Conservation (phyloP, 192 early-diverging fungal species). For the Entomortierella beljakovae region DNA sequence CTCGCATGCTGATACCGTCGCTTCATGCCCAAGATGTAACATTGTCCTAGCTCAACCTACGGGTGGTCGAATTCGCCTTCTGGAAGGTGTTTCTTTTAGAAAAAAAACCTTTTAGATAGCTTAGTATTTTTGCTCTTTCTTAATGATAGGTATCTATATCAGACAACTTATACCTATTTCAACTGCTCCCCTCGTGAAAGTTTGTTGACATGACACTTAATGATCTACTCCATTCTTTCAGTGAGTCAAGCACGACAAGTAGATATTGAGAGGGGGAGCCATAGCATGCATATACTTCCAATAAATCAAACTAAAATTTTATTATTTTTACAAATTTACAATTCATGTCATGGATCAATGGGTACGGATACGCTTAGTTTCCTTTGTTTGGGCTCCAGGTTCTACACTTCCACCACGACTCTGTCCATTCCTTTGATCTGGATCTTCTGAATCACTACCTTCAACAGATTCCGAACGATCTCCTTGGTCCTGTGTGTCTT, state of each 20-base stretch:
- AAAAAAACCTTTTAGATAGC: too few species aligned
- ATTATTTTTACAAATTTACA: neutral
- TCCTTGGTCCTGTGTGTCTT: neutral
- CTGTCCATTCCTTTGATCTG: slow-evolving; percentile 6
- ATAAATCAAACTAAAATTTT: too few species aligned
- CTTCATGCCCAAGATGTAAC: slow-evolving; percentile 84
- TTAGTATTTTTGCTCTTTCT: too few species aligned
- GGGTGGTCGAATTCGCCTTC: slow-evolving; percentile 87
- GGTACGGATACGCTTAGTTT: slow-evolving; percentile 40
- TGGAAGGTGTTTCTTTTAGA: slow-evolving; percentile 83
- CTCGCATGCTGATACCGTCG: slow-evolving; percentile 92
- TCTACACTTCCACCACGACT: slow-evolving; percentile 5
- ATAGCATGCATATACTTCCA: too few species aligned
- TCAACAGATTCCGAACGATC: neutral
- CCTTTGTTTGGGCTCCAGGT: slow-evolving; percentile 9
- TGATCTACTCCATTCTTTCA: too few species aligned
- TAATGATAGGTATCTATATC: too few species aligned
- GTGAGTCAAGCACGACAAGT: too few species aligned
- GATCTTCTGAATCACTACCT: neutral
- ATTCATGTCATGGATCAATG: too few species aligned
- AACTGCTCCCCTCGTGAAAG: too few species aligned
- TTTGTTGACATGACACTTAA: too few species aligned
- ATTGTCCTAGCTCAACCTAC: slow-evolving; percentile 92
- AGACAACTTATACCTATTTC: too few species aligned
- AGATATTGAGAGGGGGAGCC: too few species aligned